Evolutionary conservation across 768 basidiomycete genomes (phyloP), one percentile per base, ranked within the genome.

Genomic region (Collybia nuda): DNA sequence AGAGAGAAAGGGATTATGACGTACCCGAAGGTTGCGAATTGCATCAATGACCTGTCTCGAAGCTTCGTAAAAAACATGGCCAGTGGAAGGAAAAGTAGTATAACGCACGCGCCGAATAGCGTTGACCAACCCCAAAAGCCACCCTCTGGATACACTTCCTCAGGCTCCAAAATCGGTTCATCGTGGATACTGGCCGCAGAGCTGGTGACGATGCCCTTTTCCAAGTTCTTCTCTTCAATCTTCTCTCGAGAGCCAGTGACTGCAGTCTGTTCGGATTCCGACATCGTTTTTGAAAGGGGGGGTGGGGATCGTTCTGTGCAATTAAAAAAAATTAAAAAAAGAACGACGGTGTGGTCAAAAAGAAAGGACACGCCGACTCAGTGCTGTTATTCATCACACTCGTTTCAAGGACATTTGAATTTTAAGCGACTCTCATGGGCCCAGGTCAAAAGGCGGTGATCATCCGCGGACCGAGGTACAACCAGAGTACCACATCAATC

Each of bases 11-110:
- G 22, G 9, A 37, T 18, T 22, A 21, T 24, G 26, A 38, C 53
- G 22, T 35, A 62, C 53, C 55, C 60, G 44, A 62, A 62, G 2
- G 57, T 59, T 24, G 43, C 22, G 26, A 53, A 57, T 26, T 59
- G 58, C 26, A 57, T 41, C 21, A 61, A 43, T 6, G 49, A 44
- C 2, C 56, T 57, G n/a, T 28, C 21, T 24, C 21, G 11, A 19
- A 9, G 26, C 14, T 32, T 32, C 32, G 32, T 32, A 32, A 8
- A 32, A 8, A 15, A 12, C 23, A 18, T 40, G 11, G 40, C 8
- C 18, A 44, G 4, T 6, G 17, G 21, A 15, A 32, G n/a, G 15
- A 6, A 43, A 24, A 11, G 32, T 32, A n/a, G 14, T 9, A 35
- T 2, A 4, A 24, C 44, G 19, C 17, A 45, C 44, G 18, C 44